Evolutionary conservation across 2,329 filamentous ascomycete species (phyloP), one percentile per base, ranked within the genome.

Genomic region (Alternaria infectoria): DNA sequence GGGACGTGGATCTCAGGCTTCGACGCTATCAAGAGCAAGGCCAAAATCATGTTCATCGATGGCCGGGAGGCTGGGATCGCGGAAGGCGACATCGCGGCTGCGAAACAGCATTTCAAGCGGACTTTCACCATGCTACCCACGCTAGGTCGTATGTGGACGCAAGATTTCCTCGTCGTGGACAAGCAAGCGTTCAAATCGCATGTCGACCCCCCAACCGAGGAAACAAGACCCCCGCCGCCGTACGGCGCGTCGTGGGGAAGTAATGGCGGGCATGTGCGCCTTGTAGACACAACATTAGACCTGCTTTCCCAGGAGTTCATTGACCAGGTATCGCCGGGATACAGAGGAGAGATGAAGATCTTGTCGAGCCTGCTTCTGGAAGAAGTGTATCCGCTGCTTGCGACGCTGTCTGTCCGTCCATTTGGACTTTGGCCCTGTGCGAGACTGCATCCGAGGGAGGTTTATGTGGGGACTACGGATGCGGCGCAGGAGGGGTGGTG

Each of bases 1-100:
- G 66, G 68, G 4, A 25, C 57, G 7, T 69, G 47, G 47, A 51
- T 51, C 17, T 19, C 28, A 6, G 47, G 47, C 17, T 51, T 32
- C 5, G 47, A 51, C 4, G 23, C 12, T 3, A 63, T 71, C 15
- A 59, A 43, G 23, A 55, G 46, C 13, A 68, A 45, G 26, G 57
- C 57, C 8, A 49, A 55, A 17, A 19, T 70, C 9, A 51, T 61
- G 10, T 62, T 59, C 26, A 19, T 65, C n/a, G 59, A 73, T 40
- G 69, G 70, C 2, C 59, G 61, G 8, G 61, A 68, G 2, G 9
- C 64, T 19, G 65, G 61, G 7, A 71, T 72, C 6, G 46, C 70
- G 9, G 69, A 72, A 57, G 65, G 62, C 32, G 70, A 72, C 23
- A 57, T 71, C 8, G 64, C 61, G 21, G 69, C 67, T 13, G 67